Percentiles rank a stretch among this genome's conserved stretches.
These are phyloP conservation scores for Paraconiothyrium sp. DNA, from an alignment of 2,329 filamentous ascomycete genomes.

Conservation along the genomic window DNA sequence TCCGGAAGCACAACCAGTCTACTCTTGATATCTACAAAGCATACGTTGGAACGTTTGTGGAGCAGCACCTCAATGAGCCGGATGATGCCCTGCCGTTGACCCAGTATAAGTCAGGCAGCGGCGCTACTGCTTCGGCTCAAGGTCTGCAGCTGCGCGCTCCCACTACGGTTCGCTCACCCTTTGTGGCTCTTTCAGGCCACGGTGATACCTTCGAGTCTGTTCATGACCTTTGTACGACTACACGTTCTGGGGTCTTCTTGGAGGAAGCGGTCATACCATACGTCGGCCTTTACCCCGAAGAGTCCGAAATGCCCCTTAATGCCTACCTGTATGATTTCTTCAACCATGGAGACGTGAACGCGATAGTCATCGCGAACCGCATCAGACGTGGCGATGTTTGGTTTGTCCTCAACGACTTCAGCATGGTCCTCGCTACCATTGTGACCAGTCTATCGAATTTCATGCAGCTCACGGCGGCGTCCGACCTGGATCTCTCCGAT, in stretches of 20 bases:
- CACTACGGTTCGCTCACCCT: slow-evolving; percentile 69
- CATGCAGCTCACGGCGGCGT: slow-evolving; percentile 59
- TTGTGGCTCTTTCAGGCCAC: slow-evolving; percentile 75
- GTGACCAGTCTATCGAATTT: slow-evolving; percentile 70
- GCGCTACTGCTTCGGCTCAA: slow-evolving; percentile 26
- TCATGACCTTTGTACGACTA: slow-evolving; percentile 71
- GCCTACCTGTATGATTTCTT: slow-evolving; percentile 80
- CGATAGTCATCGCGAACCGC: slow-evolving; percentile 70
- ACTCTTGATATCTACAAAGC: slow-evolving; percentile 72
- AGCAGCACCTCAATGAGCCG: slow-evolving; percentile 66
- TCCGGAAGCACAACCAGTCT: slow-evolving; percentile 70
- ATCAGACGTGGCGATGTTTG: slow-evolving; percentile 74
- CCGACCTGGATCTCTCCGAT: slow-evolving; percentile 61
- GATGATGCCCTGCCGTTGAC: slow-evolving; percentile 70
- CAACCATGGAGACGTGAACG: slow-evolving; percentile 72
- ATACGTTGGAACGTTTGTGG: slow-evolving; percentile 75
- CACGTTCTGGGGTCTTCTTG: slow-evolving; percentile 75
- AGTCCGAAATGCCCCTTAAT: slow-evolving; percentile 66
- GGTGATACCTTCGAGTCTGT: slow-evolving; percentile 71
- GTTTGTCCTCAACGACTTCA: slow-evolving; percentile 76
- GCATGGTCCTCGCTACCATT: slow-evolving; percentile 74
- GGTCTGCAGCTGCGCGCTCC: slow-evolving; percentile 43
- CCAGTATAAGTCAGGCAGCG: slow-evolving; percentile 55
- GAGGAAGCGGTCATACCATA: slow-evolving; percentile 78
- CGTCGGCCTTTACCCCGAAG: slow-evolving; percentile 68